Evolutionary conservation across 176 grass and related monocot species (phyloP), one percentile per base, ranked within the genome.

Genomic region (Neostapfia colusana): DNA sequence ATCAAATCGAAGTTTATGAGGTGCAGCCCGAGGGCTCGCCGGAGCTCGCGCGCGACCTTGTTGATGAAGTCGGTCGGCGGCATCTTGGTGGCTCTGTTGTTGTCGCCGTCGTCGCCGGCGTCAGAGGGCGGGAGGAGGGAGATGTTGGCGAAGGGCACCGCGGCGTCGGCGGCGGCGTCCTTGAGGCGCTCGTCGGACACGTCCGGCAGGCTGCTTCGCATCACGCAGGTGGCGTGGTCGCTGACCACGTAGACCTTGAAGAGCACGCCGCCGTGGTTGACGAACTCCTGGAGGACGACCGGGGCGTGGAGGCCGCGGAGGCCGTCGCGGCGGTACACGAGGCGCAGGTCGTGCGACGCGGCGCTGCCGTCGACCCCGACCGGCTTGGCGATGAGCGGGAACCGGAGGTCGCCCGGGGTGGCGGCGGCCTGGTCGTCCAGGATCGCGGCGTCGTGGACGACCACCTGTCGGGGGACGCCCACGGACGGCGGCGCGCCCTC

Each of bases 1-100:
- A 96, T 97, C 79, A 97, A 63, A 57, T 97, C 93, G 55, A 92
- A 92, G 62, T 96, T 96, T 79, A 96, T 85, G 16, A 96, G 78
- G 44, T 82, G 85, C 76, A 96, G 63, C 27, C 84, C 89, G 9
- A 89, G 67, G 4, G 87, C 84, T 5, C 65, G 79, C 58, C 89
- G 69, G 36, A 96, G 83, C 14, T 90, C 87, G 46, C 82, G 57
- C 0, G 93, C 87, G 14, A 92, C 86, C 70, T 78, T 80, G 28
- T 68, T 57, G 10, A 96, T 58, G 61, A 89, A 92, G 12, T 83
- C 67, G 1, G 70, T 40, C 0, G 86, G 81, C 13, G 85, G 88
- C 82, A 83, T 77, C 74, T 31, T 31, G 31, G 31, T 31, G 31
- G 31, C 31, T 31, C 31, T 31, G 31, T 31, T 31, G 31, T 85